These are phyloP conservation scores for Rhizopus stolonifer DNA, from an alignment of 371 early-diverging fungal species.

Conservation along the genomic window DNA sequence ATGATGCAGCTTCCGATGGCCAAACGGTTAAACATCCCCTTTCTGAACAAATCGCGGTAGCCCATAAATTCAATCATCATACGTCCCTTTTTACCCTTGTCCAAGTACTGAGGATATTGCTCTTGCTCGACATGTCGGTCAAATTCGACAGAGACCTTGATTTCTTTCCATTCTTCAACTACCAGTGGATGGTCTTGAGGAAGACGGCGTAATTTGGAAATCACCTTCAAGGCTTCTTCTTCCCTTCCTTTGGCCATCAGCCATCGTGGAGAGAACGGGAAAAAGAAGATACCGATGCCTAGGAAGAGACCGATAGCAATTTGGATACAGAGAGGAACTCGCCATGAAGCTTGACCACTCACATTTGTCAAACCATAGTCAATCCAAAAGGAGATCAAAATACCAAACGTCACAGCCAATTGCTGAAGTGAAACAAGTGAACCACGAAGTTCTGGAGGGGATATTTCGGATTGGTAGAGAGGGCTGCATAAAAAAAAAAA, in stretches of 20 bases:
- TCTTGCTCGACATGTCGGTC: slow-evolving; percentile 61
- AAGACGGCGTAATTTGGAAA: slow-evolving; percentile 72
- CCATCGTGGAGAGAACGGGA: slow-evolving; percentile 95
- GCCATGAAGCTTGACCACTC: slow-evolving; percentile 63
- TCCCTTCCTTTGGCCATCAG: slow-evolving; percentile 62
- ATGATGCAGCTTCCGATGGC: slow-evolving; percentile 68
- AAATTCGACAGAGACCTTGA: slow-evolving; percentile 67
- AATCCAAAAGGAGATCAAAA: slow-evolving; percentile 75
- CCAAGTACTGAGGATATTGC: slow-evolving; percentile 31
- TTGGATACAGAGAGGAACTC: slow-evolving; percentile 82
- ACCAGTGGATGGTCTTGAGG: slow-evolving; percentile 56
- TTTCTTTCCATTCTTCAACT: slow-evolving; percentile 70
- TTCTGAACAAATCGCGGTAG: slow-evolving; percentile 69
- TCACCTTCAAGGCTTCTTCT: slow-evolving; percentile 67
- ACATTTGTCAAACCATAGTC: slow-evolving; percentile 63
- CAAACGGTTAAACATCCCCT: slow-evolving; percentile 61
- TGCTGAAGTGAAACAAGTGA: slow-evolving; percentile 85
- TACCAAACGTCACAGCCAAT: slow-evolving; percentile 78
- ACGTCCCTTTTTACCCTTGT: slow-evolving; percentile 18
- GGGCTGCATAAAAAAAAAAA: slow-evolving; percentile 43
- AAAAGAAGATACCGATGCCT: slow-evolving; percentile 64
- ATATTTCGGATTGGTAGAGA: slow-evolving; percentile 86
- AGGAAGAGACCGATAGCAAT: slow-evolving; percentile 73
- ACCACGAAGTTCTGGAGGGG: slow-evolving; percentile 84
- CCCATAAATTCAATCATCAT: slow-evolving; percentile 48